Conservation (phyloP, 1,139 yeast species). For the Pichia sp. region DNA sequence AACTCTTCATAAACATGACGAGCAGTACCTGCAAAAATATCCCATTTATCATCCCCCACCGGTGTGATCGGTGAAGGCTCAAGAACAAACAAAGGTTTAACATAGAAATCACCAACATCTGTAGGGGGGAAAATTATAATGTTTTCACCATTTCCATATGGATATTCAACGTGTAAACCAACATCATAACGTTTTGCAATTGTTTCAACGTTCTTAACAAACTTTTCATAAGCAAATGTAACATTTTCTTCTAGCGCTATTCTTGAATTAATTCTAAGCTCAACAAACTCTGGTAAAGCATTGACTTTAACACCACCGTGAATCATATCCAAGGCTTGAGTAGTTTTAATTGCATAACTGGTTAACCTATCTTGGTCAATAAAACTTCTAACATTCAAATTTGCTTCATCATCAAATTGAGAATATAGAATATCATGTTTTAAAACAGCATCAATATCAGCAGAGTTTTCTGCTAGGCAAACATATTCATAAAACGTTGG, state of each 20-base stretch:
- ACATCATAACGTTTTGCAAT: conserved; percentile 46
- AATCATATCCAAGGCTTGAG: conserved; percentile 69
- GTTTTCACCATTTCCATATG: conserved; percentile 28
- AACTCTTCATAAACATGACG: conserved; percentile 50
- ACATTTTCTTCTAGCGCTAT: conserved; percentile 38
- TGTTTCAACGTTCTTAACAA: conserved; percentile 31
- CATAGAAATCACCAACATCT: conserved; percentile 45
- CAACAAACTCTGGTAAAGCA: conserved; percentile 71
- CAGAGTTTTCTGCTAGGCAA: conserved; percentile 44
- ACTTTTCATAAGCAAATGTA: conserved; percentile 28
- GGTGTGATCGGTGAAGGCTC: conserved; percentile 54
- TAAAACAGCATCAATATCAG: conserved; percentile 33
- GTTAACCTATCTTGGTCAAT: conserved; percentile 31
- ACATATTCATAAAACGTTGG: conserved; percentile 43
- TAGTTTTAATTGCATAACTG: conserved; percentile 53
- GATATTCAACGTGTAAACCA: conserved; percentile 38
- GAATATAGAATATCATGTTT: conserved; percentile 40
- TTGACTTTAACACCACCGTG: conserved; percentile 68
- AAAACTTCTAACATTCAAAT: conserved; percentile 36
- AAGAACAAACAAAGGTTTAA: conserved; percentile 35
- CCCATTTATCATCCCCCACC: conserved; percentile 41
- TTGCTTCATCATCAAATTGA: conserved; percentile 38
- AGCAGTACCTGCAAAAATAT: conserved; percentile 45
- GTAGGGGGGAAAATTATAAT: conserved; percentile 38
- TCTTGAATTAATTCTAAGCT: conserved; percentile 37